Base-by-base conservation (phyloP, 129 eudicot genomes). In the Rutidosis leptorrhynchoides region DNA sequence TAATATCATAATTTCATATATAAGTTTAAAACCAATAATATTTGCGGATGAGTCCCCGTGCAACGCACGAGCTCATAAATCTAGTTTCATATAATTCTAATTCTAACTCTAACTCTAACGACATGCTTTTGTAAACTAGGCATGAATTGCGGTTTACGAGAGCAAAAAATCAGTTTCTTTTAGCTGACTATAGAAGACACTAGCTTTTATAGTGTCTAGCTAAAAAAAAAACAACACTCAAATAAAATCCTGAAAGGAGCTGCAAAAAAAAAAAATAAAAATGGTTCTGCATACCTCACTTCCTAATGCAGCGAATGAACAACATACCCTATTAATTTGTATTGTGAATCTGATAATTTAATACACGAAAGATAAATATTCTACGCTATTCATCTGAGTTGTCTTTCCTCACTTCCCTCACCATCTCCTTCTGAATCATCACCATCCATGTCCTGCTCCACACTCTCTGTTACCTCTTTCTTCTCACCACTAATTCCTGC, bases 391-490 rank as follows among this genome's bases (percentile, higher is more conserved):
- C 68, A 7, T 71, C 75, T 58, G 32, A 59, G 30, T 26, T 15
- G 7, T 73, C 72, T 54, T 54, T 65, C 78, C 49, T 73, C 71
- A 26, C 49, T 64, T 68, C 64, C 73, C 54, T 69, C 74, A 0
- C 6, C 65, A 7, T 78, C 86, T 46, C 83, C 86, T 27, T 78
- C 85, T 53, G 73, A 65, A 15, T 68, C 80, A 37, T 69, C 83
- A 37, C 65, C 83, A 15, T 82, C 83, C 1, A 45, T 74, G 24
- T 78, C 81, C 5, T 55, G 62, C 27, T 67, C 79, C 27, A 74
- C 79, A 3, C 46, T 74, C 1, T 37, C 77, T 0, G 40, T 62
- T 3, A 66, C 91, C 64, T 69, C 62, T 68, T 80, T 76, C 61
- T 69, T 67, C 19, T 69, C 63, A 7, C 33, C 79, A 49, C 21